A percentile compares a stretch with the other conserved stretches of the same genome.
Conservation (phyloP, 2,329 filamentous ascomycete genomes). For the Aspergillus pseudoterreus region DNA sequence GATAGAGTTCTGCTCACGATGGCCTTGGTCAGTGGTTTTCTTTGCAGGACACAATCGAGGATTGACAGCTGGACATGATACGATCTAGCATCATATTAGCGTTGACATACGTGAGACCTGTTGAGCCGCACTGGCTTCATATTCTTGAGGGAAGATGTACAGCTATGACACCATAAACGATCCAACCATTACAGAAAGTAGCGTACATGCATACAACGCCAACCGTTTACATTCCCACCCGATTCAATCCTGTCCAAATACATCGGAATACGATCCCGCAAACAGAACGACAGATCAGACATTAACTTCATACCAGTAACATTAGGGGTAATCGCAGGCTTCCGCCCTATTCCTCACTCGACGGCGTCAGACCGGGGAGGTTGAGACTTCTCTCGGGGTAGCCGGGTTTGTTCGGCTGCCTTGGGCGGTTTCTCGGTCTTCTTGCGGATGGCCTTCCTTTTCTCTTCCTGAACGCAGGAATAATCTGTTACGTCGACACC, state of each 20-base stretch:
- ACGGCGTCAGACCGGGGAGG: background rate
- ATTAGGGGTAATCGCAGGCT: background rate
- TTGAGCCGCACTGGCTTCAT: background rate
- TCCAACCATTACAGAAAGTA: background rate
- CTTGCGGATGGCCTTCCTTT: slow-evolving; percentile 14
- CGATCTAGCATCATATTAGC: background rate
- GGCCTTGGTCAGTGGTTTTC: no score
- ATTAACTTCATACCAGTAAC: background rate
- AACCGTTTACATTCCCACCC: background rate
- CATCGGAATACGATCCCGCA: no score
- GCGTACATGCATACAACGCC: background rate
- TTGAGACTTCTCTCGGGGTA: background rate
- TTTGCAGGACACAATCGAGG: no score
- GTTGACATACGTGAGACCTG: background rate
- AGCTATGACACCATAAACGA: background rate
- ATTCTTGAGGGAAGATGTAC: background rate
- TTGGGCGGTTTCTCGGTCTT: background rate
- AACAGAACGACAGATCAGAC: background rate
- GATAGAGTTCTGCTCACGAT: no score
- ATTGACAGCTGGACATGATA: background rate
- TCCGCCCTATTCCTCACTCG: background rate
- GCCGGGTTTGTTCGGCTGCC: background rate
- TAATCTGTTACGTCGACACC: slow-evolving; percentile 34
- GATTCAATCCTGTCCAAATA: no score
- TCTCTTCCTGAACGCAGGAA: slow-evolving; percentile 18